Evolutionary conservation across 2,329 filamentous ascomycete genomes (phyloP), one percentile per base, ranked within the genome.

Genomic region (Neophaeococcomyces aloes): DNA sequence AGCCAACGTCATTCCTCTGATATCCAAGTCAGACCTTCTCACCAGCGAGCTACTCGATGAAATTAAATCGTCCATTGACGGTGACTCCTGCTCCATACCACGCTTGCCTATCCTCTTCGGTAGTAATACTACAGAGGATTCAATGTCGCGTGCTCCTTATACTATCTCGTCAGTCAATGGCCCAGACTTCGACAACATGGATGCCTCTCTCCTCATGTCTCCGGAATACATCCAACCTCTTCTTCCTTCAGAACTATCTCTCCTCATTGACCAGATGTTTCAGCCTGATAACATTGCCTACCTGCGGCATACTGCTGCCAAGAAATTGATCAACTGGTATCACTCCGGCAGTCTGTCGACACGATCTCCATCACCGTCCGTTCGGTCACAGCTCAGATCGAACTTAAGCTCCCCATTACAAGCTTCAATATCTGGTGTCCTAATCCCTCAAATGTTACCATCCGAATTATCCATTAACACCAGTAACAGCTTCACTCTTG

Each of bases 181-280:
- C 1, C 75, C 76, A 17, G 86, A 95, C 55, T 67, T 78, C 48
- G 86, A 94, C 30, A 78, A 74, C 33, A 93, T 96, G 81, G 89
- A 96, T 60, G 89, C 88, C 14, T 94, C 86, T 56, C 70, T 94
- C 0, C 72, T 96, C 14, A 96, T 96, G 89, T 87, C 81, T 44
- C 81, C 88, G 1, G 84, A 91, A 56, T 96, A 95, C 58, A 69
- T 91, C 11, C 81, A 86, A 48, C 89, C 89, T 1, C 70, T 95
- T 3, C 65, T 84, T 2, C 64, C 75, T 0, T 91, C 86, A 7
- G 88, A 96, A 45, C 74, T 96, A 2, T 57, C 62, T 4, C 62
- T 66, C 7, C 69, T 96, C 1, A 75, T 94, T n/a, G 68, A 78
- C 7, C 75, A 76, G 14, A 67, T 95, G 0, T 88, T 96, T 54